Conservation (phyloP, 257 asterid genomes). For the Asclepias syriaca region DNA sequence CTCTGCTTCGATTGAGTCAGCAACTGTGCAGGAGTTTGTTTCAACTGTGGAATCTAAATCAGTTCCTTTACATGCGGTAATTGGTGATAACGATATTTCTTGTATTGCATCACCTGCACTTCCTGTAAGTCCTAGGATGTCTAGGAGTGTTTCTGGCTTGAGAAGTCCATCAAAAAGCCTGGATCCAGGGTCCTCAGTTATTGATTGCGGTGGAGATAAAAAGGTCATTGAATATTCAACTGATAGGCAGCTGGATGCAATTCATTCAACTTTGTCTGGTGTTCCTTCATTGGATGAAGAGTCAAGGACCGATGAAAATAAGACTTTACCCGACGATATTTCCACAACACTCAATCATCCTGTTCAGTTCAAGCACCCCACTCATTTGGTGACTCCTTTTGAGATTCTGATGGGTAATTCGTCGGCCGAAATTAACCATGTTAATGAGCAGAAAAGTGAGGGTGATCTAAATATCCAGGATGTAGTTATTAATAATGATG, state of each 20-base stretch:
- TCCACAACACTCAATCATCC: constrained; percentile 48
- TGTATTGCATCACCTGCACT: constrained; percentile 53
- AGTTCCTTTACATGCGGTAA: constrained; percentile 30
- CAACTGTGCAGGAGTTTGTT: constrained; percentile 41
- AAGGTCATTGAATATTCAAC: constrained; percentile 60
- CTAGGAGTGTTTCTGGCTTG: constrained; percentile 60
- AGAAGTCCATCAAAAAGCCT: constrained; percentile 54
- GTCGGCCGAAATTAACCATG: constrained; percentile 56
- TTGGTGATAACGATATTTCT: constrained; percentile 39
- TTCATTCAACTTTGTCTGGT: constrained; percentile 49
- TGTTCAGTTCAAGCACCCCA: constrained; percentile 84
- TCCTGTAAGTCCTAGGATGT: constrained; percentile 74
- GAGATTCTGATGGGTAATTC: constrained; percentile 86
- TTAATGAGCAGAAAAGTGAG: constrained; percentile 53
- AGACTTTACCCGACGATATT: constrained; percentile 51
- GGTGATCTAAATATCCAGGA: constrained; percentile 59
- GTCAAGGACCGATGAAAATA: constrained; percentile 44
- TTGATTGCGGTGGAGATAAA: constrained; percentile 43
- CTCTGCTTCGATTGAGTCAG: constrained; percentile 39
- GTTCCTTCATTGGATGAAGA: constrained; percentile 55
- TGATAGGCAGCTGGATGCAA: constrained; percentile 61
- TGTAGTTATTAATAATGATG: constrained; percentile 48
- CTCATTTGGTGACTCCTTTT: constrained; percentile 94
- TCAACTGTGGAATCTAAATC: constrained; percentile 44
- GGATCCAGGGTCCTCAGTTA: constrained; percentile 44